Evolutionary conservation across 345 rosid genomes (phyloP).

Genomic region (Aquilaria malaccensis): DNA sequence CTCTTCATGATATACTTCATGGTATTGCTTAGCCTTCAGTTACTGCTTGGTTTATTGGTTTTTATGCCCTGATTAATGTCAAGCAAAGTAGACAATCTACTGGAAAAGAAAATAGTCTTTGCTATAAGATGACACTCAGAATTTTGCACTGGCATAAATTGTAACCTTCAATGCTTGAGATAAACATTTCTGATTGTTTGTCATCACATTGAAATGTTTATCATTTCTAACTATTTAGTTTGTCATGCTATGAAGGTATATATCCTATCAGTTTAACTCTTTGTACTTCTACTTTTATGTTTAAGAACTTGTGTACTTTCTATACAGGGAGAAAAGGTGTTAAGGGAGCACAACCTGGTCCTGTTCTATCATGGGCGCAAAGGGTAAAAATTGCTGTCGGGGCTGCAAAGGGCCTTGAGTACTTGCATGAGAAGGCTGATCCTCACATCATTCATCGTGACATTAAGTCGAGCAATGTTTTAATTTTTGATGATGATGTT

Average conservation of each 20-base stretch:
- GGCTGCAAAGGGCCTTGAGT: constrained; percentile 77
- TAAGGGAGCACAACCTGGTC: constrained; percentile 81
- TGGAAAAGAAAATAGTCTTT: too few relatives aligned
- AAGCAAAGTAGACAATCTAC: neutral
- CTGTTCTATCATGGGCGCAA: constrained; percentile 62
- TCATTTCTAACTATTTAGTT: neutral
- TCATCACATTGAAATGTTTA: neutral
- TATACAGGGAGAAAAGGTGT: constrained; percentile 68
- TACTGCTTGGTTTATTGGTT: neutral
- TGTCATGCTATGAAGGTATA: neutral
- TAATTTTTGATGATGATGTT: constrained; percentile 64
- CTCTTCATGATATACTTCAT: constrained; percentile 81
- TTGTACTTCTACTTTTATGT: neutral
- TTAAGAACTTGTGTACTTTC: neutral
- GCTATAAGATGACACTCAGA: neutral
- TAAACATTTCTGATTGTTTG: neutral
- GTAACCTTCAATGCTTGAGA: neutral
- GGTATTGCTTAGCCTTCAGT: constrained; percentile 29
- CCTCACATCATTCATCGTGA: constrained; percentile 68
- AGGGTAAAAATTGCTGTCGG: constrained; percentile 78
- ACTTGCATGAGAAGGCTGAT: constrained; percentile 59
- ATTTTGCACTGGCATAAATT: neutral
- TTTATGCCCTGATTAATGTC: neutral
- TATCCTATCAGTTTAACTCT: neutral
- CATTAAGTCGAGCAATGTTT: constrained; percentile 75